These are phyloP conservation scores for Apiotrichum mycotoxinovorans DNA, from an alignment of 1,284 basidiomycete species.

Conservation along the genomic window DNA sequence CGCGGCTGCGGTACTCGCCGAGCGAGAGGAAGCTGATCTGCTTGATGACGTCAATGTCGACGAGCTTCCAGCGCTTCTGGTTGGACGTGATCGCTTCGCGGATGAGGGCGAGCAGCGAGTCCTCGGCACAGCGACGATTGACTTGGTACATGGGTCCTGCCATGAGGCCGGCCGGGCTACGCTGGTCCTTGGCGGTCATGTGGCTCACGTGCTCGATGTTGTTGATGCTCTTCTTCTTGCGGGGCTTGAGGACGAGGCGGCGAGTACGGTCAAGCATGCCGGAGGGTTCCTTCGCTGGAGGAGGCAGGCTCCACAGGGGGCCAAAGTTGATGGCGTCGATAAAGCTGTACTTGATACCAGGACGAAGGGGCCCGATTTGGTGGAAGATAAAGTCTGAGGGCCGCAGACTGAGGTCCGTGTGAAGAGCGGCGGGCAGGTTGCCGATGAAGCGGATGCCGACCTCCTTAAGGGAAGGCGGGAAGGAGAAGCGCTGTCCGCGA, in stretches of 20 bases:
- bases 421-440: neutral
- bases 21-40: neutral
- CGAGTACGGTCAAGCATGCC: neutral
- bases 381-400: neutral
- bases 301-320: neutral
- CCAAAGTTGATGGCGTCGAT: constrained; percentile 1
- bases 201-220: neutral
- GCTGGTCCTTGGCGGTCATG: neutral
- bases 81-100: neutral
- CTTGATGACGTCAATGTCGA: neutral
- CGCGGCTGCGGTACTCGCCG: neutral
- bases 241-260: neutral
- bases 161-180: neutral
- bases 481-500: neutral
- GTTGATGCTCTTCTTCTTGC: neutral
- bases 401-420: neutral
- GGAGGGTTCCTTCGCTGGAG: neutral
- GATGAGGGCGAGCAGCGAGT: neutral
- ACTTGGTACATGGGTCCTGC: neutral
- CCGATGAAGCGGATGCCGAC: neutral
- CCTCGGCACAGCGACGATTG: neutral
- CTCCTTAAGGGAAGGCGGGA: neutral
- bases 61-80: neutral
- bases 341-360: neutral
- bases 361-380: neutral